Evolutionary conservation across 805 yeast genomes (phyloP).

Genomic region (Ogataea salicorniae): DNA sequence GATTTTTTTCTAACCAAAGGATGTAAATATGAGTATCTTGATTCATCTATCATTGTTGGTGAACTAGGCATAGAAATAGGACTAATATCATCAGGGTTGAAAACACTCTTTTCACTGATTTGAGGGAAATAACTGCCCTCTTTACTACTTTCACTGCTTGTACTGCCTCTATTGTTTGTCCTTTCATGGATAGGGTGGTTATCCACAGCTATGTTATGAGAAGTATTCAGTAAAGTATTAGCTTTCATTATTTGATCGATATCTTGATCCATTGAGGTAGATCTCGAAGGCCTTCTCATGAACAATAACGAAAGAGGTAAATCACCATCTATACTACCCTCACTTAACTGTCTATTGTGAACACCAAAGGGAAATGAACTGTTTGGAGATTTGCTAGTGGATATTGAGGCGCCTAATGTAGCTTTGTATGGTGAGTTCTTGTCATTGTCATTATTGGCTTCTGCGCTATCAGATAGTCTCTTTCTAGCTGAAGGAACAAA

Average conservation of each 20-base stretch:
- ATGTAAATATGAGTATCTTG: slow-evolving; percentile 15
- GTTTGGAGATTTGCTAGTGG: neutral
- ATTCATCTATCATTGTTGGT: neutral
- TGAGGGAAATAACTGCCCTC: slow-evolving; percentile 1
- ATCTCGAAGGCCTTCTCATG: slow-evolving; percentile 29
- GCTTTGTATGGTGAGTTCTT: neutral
- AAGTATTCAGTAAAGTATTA: slow-evolving; percentile 27
- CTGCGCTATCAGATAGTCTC: neutral
- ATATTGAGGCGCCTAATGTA: too few species aligned
- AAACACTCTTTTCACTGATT: neutral
- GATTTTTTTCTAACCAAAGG: slow-evolving; percentile 72
- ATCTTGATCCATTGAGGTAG: slow-evolving; percentile 18
- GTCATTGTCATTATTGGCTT: neutral
- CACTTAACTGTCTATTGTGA: slow-evolving; percentile 15
- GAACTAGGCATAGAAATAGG: slow-evolving; percentile 1
- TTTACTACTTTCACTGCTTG: neutral
- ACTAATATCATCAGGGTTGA: neutral
- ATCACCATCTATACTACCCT: slow-evolving; percentile 17
- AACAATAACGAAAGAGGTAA: slow-evolving; percentile 30
- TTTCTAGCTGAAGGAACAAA: slow-evolving; percentile 17
- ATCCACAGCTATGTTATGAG: too few species aligned
- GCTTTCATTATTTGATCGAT: slow-evolving; percentile 25
- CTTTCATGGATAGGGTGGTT: neutral
- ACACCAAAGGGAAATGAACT: neutral
- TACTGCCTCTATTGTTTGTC: neutral